Evolutionary conservation across 2,329 filamentous ascomycete species (phyloP).

Genomic region (Emergomyces pasteurianus): DNA sequence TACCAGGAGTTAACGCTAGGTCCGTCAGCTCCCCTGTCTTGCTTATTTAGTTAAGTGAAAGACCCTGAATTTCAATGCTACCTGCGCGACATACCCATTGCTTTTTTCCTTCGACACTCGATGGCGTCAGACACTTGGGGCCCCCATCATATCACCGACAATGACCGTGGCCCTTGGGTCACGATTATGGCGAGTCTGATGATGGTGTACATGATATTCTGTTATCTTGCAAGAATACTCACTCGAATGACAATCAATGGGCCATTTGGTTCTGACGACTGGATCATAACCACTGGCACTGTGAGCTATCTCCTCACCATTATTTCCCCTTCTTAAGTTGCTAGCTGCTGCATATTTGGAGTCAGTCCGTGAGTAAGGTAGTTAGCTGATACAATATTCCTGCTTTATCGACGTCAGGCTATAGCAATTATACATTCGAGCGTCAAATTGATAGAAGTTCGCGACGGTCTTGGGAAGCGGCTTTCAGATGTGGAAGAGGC

Average conservation of each 20-base stretch:
- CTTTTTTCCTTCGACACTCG: background rate
- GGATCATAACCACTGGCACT: slow-evolving; percentile 9
- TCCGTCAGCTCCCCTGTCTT: background rate
- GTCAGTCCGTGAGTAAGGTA: background rate
- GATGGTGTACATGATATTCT: slow-evolving; percentile 11
- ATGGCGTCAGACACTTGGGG: background rate
- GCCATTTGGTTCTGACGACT: slow-evolving; percentile 10
- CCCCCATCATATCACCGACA: slow-evolving; percentile 8
- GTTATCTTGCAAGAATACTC: slow-evolving; percentile 8
- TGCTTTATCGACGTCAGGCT: slow-evolving; percentile 1
- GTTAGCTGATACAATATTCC: background rate
- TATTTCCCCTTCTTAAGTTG: background rate
- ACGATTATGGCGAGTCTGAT: slow-evolving; percentile 8
- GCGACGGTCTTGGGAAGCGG: slow-evolving; percentile 9
- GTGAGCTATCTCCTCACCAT: slow-evolving; percentile 1
- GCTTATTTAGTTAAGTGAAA: background rate
- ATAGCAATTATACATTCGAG: slow-evolving; percentile 9
- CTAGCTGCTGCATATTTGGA: background rate
- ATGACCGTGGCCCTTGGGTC: slow-evolving; percentile 10
- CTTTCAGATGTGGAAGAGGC: background rate
- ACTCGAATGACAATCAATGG: slow-evolving; percentile 11
- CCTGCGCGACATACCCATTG: background rate
- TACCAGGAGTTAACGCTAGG: background rate
- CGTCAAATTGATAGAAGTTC: slow-evolving; percentile 9
- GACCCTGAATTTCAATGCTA: background rate